Conservation (phyloP, 257 asterid genomes). For the Avicennia marina region DNA sequence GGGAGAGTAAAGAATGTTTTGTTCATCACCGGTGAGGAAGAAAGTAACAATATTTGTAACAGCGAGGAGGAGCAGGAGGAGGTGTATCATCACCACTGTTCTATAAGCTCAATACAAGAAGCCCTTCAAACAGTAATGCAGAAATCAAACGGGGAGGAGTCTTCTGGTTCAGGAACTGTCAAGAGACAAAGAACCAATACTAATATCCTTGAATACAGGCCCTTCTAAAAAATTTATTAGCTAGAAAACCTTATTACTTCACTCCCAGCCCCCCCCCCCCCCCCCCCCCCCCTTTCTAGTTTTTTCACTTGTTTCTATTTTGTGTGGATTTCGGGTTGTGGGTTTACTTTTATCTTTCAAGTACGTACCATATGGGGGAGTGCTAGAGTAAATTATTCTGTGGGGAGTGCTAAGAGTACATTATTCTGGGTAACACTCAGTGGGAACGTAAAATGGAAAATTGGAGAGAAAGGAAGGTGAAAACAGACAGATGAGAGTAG, state of each 20-base stretch:
- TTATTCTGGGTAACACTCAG: background rate
- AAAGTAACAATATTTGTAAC: background rate
- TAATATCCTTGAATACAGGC: constrained; percentile 42
- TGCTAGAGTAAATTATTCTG: constrained; percentile 13
- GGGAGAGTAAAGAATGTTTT: constrained; percentile 77
- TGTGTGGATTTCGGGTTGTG: constrained; percentile 30
- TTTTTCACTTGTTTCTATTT: background rate
- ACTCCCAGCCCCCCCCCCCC: too few species aligned
- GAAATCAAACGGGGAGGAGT: constrained; percentile 48
- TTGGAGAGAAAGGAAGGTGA: background rate
- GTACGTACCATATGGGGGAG: constrained; percentile 8
- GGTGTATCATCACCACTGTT: constrained; percentile 21
- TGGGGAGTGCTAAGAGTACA: too few species aligned
- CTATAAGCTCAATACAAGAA: constrained; percentile 46
- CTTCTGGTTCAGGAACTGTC: constrained; percentile 47
- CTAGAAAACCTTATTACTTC: background rate
- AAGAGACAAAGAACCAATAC: constrained; percentile 64
- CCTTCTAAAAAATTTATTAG: constrained; percentile 17
- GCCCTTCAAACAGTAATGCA: constrained; percentile 68
- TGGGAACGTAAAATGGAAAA: background rate
- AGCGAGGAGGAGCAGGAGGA: constrained; percentile 12
- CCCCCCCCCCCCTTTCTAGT: too few species aligned
- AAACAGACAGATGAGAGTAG: background rate
- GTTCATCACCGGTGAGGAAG: constrained; percentile 61
- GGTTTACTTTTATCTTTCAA: constrained; percentile 3